Evolutionary conservation across 805 yeast genomes (phyloP), one percentile per base, ranked within the genome.

Genomic region (Clavispora santaluciae): DNA sequence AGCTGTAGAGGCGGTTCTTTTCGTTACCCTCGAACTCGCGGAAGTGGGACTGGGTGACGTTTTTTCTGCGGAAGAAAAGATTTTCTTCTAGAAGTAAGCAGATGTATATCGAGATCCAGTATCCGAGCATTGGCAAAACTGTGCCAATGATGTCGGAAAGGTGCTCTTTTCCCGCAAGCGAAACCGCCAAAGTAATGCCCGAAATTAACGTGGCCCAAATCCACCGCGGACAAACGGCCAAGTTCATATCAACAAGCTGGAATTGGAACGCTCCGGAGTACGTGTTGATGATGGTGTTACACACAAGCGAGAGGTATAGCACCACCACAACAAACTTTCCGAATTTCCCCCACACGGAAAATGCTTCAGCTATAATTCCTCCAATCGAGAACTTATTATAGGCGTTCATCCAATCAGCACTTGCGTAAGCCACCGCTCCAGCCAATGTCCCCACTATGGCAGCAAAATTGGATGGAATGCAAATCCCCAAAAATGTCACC

Each of bases 241-340:
- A 46, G 17, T 44, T 47, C 5, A 48, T 38, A 31, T 58, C 63
- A n/a, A 61, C 55, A 38, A 64, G 50, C 37, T 64, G 70, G 18
- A 63, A 47, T 24, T 61, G 66, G 38, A 64, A 59, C 1, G 65
- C 68, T 10, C 59, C 55, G 5, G 68, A 63, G 43, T 64, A 64
- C 3, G 68, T 60, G 50, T 63, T 64, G 54, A 64, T 51, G 44
- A 64, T 58, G 42, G 64, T 64, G 51, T 64, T 64, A 40, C 66
- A 59, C 18, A 64, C 50, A 36, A 64, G 50, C 8, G 68, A 63
- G 10, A 64, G 41, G 51, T 50, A 64, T 37, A 64, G 46, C 22
- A 63, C 25, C 7, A 63, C 57, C 30, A 60, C 56, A 20, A 63
- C 53, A 46, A 64, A 59, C 40, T 60, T 59, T 3, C 70, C 70